These are phyloP conservation scores for Parascedosporium putredinis DNA, from an alignment of 2,329 filamentous ascomycete genomes.

Conservation along the genomic window DNA sequence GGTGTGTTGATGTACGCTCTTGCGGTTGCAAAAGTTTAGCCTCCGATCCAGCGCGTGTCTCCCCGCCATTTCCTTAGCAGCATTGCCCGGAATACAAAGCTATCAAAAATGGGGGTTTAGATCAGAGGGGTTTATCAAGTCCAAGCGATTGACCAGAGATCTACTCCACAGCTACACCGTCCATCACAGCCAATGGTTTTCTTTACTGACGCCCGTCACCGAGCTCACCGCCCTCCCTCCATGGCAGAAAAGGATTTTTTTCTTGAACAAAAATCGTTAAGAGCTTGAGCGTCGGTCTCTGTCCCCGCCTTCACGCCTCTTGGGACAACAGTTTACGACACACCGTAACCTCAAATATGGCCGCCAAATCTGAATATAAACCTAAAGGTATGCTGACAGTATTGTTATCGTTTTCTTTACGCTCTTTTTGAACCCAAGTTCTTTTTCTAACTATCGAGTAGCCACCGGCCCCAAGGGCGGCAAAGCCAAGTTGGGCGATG, in stretches of 20 bases:
- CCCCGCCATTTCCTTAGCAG: too few species aligned
- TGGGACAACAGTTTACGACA: not conserved
- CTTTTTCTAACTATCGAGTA: not conserved
- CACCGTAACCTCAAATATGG: slow-evolving; percentile 25
- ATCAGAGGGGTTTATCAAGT: not conserved
- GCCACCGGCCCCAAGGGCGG: slow-evolving; percentile 8
- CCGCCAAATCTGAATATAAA: slow-evolving; percentile 31
- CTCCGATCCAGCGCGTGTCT: too few species aligned
- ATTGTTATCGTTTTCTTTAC: too few species aligned
- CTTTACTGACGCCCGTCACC: not conserved
- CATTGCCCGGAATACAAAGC: too few species aligned
- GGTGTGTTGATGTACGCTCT: too few species aligned
- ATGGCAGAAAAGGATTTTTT: slow-evolving; percentile 9
- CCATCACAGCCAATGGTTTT: not conserved
- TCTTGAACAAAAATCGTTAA: not conserved
- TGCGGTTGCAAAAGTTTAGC: too few species aligned
- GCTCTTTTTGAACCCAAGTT: slow-evolving; percentile 3
- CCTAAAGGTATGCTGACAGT: slow-evolving; percentile 24
- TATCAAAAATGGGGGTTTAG: too few species aligned
- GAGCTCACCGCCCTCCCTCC: slow-evolving; percentile 5
- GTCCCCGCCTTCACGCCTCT: not conserved
- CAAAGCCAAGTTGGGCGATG: slow-evolving; percentile 9
- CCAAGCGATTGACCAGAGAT: not conserved
- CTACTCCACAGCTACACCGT: slow-evolving; percentile 4
- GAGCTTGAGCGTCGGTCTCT: not conserved